These are phyloP conservation scores for Bacidia gigantensis DNA, from an alignment of 495 filamentous ascomycete species.

Conservation along the genomic window DNA sequence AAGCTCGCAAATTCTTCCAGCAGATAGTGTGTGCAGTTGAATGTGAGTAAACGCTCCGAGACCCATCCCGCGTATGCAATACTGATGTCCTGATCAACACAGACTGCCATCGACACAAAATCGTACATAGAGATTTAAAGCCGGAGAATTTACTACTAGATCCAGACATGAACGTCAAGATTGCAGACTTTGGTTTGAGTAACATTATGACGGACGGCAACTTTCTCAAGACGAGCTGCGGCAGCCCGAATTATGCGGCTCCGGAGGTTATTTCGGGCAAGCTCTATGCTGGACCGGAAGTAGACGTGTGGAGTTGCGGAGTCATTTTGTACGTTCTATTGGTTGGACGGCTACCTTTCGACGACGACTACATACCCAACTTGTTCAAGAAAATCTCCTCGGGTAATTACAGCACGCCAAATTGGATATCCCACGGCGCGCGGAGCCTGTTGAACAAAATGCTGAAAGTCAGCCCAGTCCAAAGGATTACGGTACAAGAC, in stretches of 20 bases:
- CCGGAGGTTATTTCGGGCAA: conserved; percentile 97
- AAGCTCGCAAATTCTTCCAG: conserved; percentile 93
- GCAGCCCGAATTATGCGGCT: conserved; percentile 94
- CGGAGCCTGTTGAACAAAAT: conserved; percentile 75
- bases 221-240: conserved; percentile 96
- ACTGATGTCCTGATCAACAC: not conserved
- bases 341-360: conserved; percentile 83
- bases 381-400: conserved; percentile 81
- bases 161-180: conserved; percentile 91
- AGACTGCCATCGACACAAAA: conserved; percentile 93
- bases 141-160: conserved; percentile 94
- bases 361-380: conserved; percentile 88
- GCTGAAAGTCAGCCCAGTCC: conserved; percentile 88
- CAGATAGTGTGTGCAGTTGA: conserved; percentile 99
- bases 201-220: conserved; percentile 99
- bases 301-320: conserved; percentile 98
- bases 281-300: conserved; percentile 92
- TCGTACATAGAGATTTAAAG: conserved; percentile 94
- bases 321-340: conserved; percentile 95
- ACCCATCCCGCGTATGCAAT: no score
- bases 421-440: conserved; percentile 78
- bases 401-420: conserved; percentile 77
- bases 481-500: conserved; percentile 83
- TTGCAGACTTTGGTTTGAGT: conserved; percentile 94
- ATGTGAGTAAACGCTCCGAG: conserved; percentile 32